Conservation (phyloP, 768 basidiomycete genomes). For the Amanita brunnescens region DNA sequence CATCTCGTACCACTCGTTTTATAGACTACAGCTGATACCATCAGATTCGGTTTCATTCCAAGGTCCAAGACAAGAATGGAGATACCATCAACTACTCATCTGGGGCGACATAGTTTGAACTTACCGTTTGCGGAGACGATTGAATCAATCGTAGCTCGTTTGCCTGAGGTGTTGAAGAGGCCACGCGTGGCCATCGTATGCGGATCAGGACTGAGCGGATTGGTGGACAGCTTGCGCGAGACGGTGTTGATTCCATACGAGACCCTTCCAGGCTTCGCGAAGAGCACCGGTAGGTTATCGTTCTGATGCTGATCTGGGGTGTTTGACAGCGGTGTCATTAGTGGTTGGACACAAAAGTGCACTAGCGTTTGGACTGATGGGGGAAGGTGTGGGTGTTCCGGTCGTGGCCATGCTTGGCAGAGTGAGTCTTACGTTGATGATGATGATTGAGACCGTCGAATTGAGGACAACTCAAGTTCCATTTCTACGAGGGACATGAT, state of each 20-base stretch:
- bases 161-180: constrained; percentile 27
- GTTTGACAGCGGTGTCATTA: constrained; percentile 17
- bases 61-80: background rate
- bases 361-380: constrained; percentile 75
- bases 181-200: constrained; percentile 81
- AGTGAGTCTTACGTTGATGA: constrained; percentile 29
- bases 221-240: constrained; percentile 53
- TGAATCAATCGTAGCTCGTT: background rate
- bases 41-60: background rate
- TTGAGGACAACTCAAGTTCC: constrained; percentile 52
- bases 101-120: background rate
- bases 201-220: constrained; percentile 75
- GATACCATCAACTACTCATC: background rate
- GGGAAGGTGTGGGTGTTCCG: constrained; percentile 52
- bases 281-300: constrained; percentile 58
- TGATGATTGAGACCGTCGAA: constrained; percentile 1
- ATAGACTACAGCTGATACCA: background rate
- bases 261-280: constrained; percentile 62
- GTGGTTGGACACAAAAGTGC: constrained; percentile 77
- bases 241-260: constrained; percentile 56
- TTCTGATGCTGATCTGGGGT: background rate
- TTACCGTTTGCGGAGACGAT: constrained; percentile 8
- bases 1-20: background rate
- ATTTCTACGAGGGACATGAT: constrained; percentile 77
- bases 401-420: constrained; percentile 88